These are phyloP conservation scores for Abortiporus biennis DNA, from an alignment of 1,284 basidiomycete species.

Conservation along the genomic window DNA sequence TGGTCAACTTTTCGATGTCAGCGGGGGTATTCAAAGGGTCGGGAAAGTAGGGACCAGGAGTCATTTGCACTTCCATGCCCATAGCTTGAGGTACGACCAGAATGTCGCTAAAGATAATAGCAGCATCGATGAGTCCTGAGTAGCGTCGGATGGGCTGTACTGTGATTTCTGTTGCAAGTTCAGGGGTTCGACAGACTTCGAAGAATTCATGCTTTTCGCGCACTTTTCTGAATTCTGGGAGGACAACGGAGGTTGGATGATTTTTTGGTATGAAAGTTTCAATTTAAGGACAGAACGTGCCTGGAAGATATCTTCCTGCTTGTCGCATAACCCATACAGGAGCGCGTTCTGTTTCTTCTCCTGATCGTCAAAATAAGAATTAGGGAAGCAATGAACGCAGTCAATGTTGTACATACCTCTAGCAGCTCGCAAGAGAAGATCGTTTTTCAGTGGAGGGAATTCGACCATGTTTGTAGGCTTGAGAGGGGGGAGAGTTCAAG, in stretches of 20 bases:
- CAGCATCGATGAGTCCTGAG: slow-evolving; percentile 79
- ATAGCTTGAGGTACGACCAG: slow-evolving; percentile 94
- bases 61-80: slow-evolving; percentile 93
- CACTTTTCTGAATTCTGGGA: slow-evolving; percentile 78
- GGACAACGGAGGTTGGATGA: neutral
- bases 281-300: slow-evolving; percentile 35
- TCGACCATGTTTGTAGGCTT: slow-evolving; percentile 9
- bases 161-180: slow-evolving; percentile 81
- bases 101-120: slow-evolving; percentile 97
- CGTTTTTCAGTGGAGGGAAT: slow-evolving; percentile 65
- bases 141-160: slow-evolving; percentile 90
- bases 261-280: slow-evolving; percentile 1
- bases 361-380: slow-evolving; percentile 28
- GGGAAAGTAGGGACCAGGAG: slow-evolving; percentile 85
- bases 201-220: slow-evolving; percentile 88
- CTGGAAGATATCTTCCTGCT: slow-evolving; percentile 93
- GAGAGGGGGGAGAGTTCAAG: too few species aligned
- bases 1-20: slow-evolving; percentile 59
- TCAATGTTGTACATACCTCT: slow-evolving; percentile 40
- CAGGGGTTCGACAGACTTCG: slow-evolving; percentile 86
- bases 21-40: slow-evolving; percentile 73
- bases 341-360: slow-evolving; percentile 84
- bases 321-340: slow-evolving; percentile 99
- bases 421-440: slow-evolving; percentile 87
- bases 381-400: slow-evolving; percentile 3